Percentiles rank a stretch among this genome's conserved stretches.
Conservation (phyloP, 805 yeast species). For the Grigorovia yakushimaensis region DNA sequence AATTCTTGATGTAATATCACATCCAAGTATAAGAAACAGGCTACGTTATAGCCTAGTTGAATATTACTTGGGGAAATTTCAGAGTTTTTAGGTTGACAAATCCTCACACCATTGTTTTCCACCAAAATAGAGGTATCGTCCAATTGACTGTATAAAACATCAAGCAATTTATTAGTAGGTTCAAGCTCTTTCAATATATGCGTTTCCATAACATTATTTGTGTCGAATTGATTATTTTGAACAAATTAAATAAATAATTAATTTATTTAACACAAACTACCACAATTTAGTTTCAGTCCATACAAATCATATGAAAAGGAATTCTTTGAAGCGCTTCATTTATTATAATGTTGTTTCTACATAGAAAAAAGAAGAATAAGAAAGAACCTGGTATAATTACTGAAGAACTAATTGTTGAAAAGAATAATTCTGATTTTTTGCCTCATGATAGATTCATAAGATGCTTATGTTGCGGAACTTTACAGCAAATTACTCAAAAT, state of each 20-base stretch:
- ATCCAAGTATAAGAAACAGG: slow-evolving; percentile 9
- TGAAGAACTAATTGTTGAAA: neutral
- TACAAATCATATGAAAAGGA: no score
- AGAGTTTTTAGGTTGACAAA: neutral
- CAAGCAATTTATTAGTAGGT: neutral
- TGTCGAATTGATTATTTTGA: neutral
- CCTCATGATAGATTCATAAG: neutral
- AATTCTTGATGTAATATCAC: slow-evolving; percentile 8
- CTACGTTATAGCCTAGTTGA: slow-evolving; percentile 12
- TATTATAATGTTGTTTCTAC: neutral
- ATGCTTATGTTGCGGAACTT: slow-evolving; percentile 42
- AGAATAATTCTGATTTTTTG: neutral
- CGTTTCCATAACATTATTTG: neutral
- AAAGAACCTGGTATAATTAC: neutral
- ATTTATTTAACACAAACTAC: no score
- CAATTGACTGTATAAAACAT: neutral
- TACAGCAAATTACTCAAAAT: slow-evolving; percentile 31
- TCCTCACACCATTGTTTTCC: neutral
- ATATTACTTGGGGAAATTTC: neutral
- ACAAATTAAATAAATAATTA: no score
- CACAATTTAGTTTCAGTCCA: no score
- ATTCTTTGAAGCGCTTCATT: no score
- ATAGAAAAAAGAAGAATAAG: neutral
- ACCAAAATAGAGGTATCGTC: neutral
- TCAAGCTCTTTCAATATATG: neutral